Evolutionary conservation across 2,329 filamentous ascomycete species (phyloP).

Genomic region (Fusarium sp.): DNA sequence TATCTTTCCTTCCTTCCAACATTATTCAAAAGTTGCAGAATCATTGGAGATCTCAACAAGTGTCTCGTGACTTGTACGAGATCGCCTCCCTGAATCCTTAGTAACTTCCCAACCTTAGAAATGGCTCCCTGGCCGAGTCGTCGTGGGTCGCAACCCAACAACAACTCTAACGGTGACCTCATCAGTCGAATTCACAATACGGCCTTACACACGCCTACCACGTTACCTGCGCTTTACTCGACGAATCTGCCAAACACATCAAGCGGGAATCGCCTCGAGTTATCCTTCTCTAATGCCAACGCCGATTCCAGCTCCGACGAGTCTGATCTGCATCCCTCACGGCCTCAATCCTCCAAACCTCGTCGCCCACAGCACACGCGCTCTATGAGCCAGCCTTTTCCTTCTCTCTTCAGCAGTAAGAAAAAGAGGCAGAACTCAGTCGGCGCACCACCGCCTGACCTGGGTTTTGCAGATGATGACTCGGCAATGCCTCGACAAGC

Average conservation of each 20-base stretch:
- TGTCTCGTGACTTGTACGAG: constrained; percentile 12
- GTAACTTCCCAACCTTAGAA: constrained; percentile 32
- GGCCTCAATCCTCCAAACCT: constrained; percentile 33
- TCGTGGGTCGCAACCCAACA: constrained; percentile 44
- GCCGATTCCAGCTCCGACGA: constrained; percentile 57
- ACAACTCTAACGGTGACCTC: constrained; percentile 43
- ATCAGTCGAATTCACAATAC: constrained; percentile 50
- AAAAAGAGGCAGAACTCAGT: constrained; percentile 63
- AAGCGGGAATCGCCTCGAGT: constrained; percentile 37
- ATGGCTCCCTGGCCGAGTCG: constrained; percentile 49
- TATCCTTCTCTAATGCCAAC: constrained; percentile 44
- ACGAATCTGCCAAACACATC: constrained; percentile 3
- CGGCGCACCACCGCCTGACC: constrained; percentile 47
- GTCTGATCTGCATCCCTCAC: constrained; percentile 49
- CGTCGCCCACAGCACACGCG: constrained; percentile 50
- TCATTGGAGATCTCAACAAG: background rate
- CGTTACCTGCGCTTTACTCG: constrained; percentile 36
- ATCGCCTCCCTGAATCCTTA: constrained; percentile 23
- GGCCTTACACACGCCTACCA: constrained; percentile 47
- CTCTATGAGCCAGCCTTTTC: constrained; percentile 84
- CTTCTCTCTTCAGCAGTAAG: constrained; percentile 71
- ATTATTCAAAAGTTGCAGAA: background rate
- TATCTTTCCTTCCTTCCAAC: background rate
- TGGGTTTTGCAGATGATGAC: constrained; percentile 45
- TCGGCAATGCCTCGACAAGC: constrained; percentile 39